A percentile compares a stretch with the other conserved stretches of the same genome.
These are phyloP conservation scores for Rosa multiflora DNA, from an alignment of 306 rosid species.

Conservation along the genomic window DNA sequence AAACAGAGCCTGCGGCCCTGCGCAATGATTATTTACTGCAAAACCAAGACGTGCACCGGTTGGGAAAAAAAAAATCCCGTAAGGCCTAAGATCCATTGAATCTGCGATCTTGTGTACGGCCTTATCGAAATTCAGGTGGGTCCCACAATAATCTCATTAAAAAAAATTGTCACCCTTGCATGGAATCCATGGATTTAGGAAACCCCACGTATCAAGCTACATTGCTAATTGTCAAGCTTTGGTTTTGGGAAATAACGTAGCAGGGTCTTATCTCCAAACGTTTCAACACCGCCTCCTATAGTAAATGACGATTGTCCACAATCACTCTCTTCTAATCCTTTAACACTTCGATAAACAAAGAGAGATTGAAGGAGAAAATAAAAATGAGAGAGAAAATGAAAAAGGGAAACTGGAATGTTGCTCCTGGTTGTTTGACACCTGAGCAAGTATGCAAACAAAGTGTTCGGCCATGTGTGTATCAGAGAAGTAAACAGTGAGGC, in stretches of 20 bases:
- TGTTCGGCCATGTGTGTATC: constrained; percentile 60
- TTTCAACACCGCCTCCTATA: constrained; percentile 36
- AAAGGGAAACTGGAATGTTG: neutral
- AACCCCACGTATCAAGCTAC: constrained; percentile 34
- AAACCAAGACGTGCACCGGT: neutral
- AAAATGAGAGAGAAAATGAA: neutral
- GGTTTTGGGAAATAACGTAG: constrained; percentile 35
- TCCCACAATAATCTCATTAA: neutral
- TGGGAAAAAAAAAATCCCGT: neutral
- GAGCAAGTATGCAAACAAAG: constrained; percentile 36
- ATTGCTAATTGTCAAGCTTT: constrained; percentile 30
- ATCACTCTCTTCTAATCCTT: neutral
- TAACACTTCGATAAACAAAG: neutral
- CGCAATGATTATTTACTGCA: neutral
- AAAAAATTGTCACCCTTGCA: constrained; percentile 18
- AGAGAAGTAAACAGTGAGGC: constrained; percentile 48
- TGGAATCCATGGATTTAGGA: constrained; percentile 2
- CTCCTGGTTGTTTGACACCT: constrained; percentile 40
- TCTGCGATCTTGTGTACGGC: neutral
- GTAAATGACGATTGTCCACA: constrained; percentile 24
- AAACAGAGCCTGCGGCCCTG: neutral
- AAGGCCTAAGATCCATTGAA: neutral
- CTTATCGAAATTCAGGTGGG: neutral
- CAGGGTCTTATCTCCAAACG: constrained; percentile 52
- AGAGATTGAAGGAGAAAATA: neutral